Percentiles rank a stretch among this genome's conserved stretches.
Conservation (phyloP, 2,329 filamentous ascomycete genomes). For the Hypoxylon sp. region DNA sequence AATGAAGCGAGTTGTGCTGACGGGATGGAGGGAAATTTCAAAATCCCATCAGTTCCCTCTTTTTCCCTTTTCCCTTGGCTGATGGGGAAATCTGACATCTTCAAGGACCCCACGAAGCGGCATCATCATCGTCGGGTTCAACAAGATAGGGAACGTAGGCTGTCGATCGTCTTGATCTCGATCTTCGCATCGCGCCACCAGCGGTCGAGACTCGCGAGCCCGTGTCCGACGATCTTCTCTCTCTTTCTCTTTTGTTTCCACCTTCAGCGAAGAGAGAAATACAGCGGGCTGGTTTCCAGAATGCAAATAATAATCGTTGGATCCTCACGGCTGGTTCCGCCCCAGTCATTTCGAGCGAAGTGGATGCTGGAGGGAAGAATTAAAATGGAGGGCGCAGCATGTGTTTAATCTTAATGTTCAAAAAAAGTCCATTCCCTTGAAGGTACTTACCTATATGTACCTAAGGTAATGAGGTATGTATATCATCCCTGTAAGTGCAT, state of each 20-base stretch:
- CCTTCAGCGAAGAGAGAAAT: background rate
- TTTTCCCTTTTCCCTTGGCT: constrained; percentile 8
- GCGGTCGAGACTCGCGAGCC: constrained; percentile 21
- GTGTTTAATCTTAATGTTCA: constrained; percentile 34
- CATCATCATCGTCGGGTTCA: constrained; percentile 14
- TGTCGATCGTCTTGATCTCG: constrained; percentile 42
- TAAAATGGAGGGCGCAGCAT: constrained; percentile 36
- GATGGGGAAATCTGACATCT: constrained; percentile 35
- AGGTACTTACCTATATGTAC: background rate
- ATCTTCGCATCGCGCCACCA: constrained; percentile 32
- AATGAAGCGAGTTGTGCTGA: constrained; percentile 6
- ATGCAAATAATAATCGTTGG: constrained; percentile 34
- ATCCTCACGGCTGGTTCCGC: constrained; percentile 33
- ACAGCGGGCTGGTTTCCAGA: constrained; percentile 28
- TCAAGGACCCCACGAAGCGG: constrained; percentile 28
- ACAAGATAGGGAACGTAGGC: constrained; percentile 27
- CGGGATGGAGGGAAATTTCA: constrained; percentile 14
- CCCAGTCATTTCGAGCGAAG: constrained; percentile 17
- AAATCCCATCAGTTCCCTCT: constrained; percentile 19
- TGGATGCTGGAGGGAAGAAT: constrained; percentile 25
- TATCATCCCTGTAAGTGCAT: constrained; percentile 25
- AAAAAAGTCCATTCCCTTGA: constrained; percentile 1
- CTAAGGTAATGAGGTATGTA: constrained; percentile 5
- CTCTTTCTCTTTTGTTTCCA: background rate
- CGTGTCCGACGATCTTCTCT: constrained; percentile 30